Evolutionary conservation across 2,329 filamentous ascomycete genomes (phyloP), one percentile per base, ranked within the genome.

Genomic region (Cercospora nicotianae): DNA sequence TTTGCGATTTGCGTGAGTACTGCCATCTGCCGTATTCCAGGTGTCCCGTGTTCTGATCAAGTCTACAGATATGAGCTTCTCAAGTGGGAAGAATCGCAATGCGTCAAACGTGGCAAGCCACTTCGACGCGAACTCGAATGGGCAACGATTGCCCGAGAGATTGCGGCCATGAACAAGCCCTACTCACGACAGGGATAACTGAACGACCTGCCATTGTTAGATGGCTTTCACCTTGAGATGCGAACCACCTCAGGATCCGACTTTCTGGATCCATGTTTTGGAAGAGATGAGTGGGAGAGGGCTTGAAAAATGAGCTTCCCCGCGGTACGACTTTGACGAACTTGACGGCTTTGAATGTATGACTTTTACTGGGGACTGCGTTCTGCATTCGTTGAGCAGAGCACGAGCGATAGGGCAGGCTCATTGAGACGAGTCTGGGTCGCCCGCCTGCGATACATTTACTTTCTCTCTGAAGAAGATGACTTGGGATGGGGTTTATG

Each of bases 91-190:
- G 94, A 97, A 79, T 80, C 86, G 33, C 87, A 94, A 69, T 87
- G 87, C 75, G 79, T 85, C 81, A 79, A 85, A 80, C 77, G 83
- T 79, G 79, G 83, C 77, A 75, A 83, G 77, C 77, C 81, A 58
- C 75, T 90, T 67, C 89, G 87, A 74, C 86, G 94, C 72, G 94
- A 97, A 75, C 83, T 98, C 31, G 95, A 98, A 80, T 99, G 95
- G 95, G 86, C 87, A 7, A 92, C 92, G 59, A 91, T 98, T 69
- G 87, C 93, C 6, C 86, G 93, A 72, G 94, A 98, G 80, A 94
- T 99, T 72, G 94, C 95, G 4, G 84, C 94, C 30, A 96, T 99
- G 93, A 99, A 99, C 78, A 90, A 91, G 75, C 95, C 95, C 16
- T 98, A 98, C 80, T 90, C 92, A 18, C 85, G 91, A 79, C 92